Conservation (phyloP, 2,329 filamentous ascomycete genomes). For the Fusarium sp. region DNA sequence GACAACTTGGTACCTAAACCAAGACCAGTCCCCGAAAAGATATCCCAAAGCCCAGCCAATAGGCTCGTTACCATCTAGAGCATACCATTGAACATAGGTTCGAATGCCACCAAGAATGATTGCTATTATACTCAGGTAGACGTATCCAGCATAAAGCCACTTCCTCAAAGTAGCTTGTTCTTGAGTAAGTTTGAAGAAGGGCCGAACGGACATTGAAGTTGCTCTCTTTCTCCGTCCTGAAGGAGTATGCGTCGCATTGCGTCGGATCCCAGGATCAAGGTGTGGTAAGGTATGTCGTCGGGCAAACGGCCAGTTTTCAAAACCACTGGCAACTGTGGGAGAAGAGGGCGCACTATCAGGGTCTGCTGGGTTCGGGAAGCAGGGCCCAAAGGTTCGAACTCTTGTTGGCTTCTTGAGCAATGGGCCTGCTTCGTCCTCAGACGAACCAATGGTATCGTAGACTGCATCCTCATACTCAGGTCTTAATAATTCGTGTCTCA, state of each 20-base stretch:
- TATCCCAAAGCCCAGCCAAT: constrained; percentile 95
- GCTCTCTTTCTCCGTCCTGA: constrained; percentile 75
- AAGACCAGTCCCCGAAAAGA: constrained; percentile 81
- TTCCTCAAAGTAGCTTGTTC: constrained; percentile 81
- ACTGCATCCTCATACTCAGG: constrained; percentile 49
- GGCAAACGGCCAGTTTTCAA: constrained; percentile 41
- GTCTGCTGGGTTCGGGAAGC: constrained; percentile 15
- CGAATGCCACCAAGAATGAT: constrained; percentile 80
- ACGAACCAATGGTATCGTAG: constrained; percentile 50
- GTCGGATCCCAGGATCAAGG: constrained; percentile 50
- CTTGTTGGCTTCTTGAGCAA: constrained; percentile 37
- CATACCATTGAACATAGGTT: constrained; percentile 73
- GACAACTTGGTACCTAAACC: constrained; percentile 78
- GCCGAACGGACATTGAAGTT: constrained; percentile 72
- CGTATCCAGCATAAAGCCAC: constrained; percentile 84
- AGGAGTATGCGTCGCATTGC: constrained; percentile 66
- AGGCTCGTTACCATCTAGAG: constrained; percentile 80
- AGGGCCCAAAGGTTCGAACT: constrained; percentile 50
- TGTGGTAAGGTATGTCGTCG: constrained; percentile 67
- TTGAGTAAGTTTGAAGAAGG: constrained; percentile 84
- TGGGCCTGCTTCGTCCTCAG: constrained; percentile 49
- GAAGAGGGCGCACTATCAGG: constrained; percentile 36
- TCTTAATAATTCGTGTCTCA: constrained; percentile 57
- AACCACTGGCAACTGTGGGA: constrained; percentile 33
- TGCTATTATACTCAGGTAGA: constrained; percentile 75